These are phyloP conservation scores for Fusarium luffae DNA, from an alignment of 2,329 filamentous ascomycete species.

Conservation along the genomic window DNA sequence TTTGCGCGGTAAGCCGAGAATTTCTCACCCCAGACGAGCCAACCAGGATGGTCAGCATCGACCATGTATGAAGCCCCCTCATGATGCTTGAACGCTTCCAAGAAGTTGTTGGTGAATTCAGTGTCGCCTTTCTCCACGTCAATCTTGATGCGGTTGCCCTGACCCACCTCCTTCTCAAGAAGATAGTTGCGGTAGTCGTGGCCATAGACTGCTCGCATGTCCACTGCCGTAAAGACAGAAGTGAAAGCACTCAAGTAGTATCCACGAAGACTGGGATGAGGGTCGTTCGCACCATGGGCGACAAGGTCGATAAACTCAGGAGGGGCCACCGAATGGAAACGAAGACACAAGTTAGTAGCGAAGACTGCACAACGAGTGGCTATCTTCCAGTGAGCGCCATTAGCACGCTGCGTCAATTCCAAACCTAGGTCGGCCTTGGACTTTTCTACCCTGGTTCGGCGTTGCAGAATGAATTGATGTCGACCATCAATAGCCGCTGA, in stretches of 20 bases:
- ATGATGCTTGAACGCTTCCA: constrained; percentile 80
- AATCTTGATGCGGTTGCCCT: constrained; percentile 80
- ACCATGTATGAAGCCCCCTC: constrained; percentile 81
- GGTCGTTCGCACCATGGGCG: constrained; percentile 84
- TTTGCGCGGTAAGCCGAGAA: constrained; percentile 84
- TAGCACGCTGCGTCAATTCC: constrained; percentile 82
- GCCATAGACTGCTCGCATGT: constrained; percentile 84
- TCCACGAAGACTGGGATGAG: constrained; percentile 85
- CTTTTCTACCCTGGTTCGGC: constrained; percentile 80
- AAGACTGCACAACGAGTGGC: constrained; percentile 90
- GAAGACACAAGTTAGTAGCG: constrained; percentile 87
- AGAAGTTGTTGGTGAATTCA: constrained; percentile 80
- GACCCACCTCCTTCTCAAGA: constrained; percentile 76
- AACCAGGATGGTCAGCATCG: constrained; percentile 91
- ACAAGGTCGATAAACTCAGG: constrained; percentile 85
- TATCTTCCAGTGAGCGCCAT: constrained; percentile 94
- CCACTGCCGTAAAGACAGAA: constrained; percentile 82
- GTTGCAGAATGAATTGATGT: constrained; percentile 77
- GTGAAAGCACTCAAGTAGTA: constrained; percentile 85
- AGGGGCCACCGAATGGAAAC: constrained; percentile 90
- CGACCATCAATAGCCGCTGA: constrained; percentile 66
- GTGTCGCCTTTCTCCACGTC: constrained; percentile 78
- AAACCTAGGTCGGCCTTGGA: constrained; percentile 84
- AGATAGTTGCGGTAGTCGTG: constrained; percentile 92
- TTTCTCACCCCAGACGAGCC: constrained; percentile 93